phyloP scores from a whole-genome alignment of 2,329 filamentous ascomycete genomes.

The Ophiocordyceps camponoti-floridani region DNA sequence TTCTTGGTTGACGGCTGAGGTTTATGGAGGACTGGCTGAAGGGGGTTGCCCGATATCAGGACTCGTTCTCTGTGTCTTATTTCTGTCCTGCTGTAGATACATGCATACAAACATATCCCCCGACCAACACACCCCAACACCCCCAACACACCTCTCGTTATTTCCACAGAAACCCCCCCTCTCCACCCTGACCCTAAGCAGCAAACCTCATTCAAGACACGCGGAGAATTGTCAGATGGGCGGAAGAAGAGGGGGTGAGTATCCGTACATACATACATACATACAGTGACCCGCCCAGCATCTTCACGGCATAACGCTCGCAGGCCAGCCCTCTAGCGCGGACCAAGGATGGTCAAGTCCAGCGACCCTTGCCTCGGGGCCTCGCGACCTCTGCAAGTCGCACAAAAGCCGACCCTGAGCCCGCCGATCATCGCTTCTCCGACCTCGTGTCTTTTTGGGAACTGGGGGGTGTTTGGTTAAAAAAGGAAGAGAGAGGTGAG shows the following conservation, averaged over 20 bases:
- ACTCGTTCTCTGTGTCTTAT: too few relatives aligned
- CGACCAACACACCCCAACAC: conserved; percentile 3
- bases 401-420: conserved; percentile 30
- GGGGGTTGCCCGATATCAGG: too few relatives aligned
- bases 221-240: conserved; percentile 19
- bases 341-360: conserved; percentile 10
- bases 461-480: not conserved
- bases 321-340: not conserved
- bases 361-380: conserved; percentile 23
- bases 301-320: conserved; percentile 14
- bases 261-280: too few relatives aligned
- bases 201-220: conserved; percentile 10
- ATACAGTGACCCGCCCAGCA: too few relatives aligned
- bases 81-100: too few relatives aligned
- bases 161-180: conserved; percentile 4
- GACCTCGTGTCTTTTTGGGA: conserved; percentile 4
- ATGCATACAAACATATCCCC: too few relatives aligned
- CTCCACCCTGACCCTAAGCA: conserved; percentile 4
- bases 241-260: too few relatives aligned
- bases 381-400: conserved; percentile 24
- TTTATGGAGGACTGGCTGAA: too few relatives aligned
- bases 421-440: conserved; percentile 16
- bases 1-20: too few relatives aligned
- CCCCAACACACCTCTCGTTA: conserved; percentile 3
- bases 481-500: too few relatives aligned